Evolutionary conservation across 345 rosid species (phyloP), one percentile per base, ranked within the genome.

Genomic region (Kernera saxatilis): DNA sequence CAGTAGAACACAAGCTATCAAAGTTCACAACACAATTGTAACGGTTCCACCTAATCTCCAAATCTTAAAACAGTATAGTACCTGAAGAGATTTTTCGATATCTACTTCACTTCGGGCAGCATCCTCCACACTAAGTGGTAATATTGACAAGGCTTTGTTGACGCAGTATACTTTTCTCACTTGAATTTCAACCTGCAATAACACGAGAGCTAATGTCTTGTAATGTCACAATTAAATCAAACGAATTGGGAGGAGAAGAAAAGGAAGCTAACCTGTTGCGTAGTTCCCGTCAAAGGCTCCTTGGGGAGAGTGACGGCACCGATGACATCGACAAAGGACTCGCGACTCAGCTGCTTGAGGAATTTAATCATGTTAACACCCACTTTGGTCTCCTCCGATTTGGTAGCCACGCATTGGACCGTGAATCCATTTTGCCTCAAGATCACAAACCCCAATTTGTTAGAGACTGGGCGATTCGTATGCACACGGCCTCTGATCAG

Each of bases 41-140:
- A 6, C 4, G 39, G 52, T 14, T 50, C 49, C 40, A 19, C 29
- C 14, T 1, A 64, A 64, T 26, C 10, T 67, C 55, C 49, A 40
- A 46, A 32, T 53, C 29, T 52, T 15, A 9, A 43, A 45, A 5
- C 35, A 43, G 19, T 32, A 36, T 0, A 26, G 12, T 44, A 84
- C 97, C 91, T 84, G 79, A 68, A 72, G 67, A 74, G 91, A 87
- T 48, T 74, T 81, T 74, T 83, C 89, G n/a, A 90, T 86, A 19
- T 88, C 98, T 17, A 23, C 75, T 72, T 93, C 96, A 68, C 96
- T 93, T 43, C 92, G 76, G 1, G 93, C 78, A 57, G 96, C 95
- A 80, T 91, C 97, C 79, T 89, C 96, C 2, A 89, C 83, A 35
- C 68, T 86, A 67, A 94, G 83, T 9, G 97, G 99, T 41, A 87